These are phyloP conservation scores for Hippophae gyantsensis DNA, from an alignment of 306 rosid species.

Conservation along the genomic window DNA sequence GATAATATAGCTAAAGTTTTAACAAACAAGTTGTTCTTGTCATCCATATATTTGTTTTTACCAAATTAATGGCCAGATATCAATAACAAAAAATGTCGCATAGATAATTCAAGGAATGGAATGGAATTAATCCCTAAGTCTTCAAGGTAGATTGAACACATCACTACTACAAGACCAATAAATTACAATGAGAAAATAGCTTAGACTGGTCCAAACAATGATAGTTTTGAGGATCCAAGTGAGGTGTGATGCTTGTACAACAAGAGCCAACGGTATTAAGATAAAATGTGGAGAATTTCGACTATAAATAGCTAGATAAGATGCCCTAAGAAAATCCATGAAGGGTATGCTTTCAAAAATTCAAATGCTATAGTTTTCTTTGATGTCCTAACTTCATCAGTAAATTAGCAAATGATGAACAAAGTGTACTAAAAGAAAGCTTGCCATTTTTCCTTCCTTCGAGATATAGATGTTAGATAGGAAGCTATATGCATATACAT, in stretches of 20 bases:
- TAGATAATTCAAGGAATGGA: slow-evolving; percentile 49
- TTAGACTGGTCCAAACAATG: slow-evolving; percentile 40
- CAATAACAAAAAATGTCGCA: slow-evolving; percentile 57
- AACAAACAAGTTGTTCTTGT: slow-evolving; percentile 32
- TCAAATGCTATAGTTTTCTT: slow-evolving; percentile 85
- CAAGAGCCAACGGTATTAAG: slow-evolving; percentile 57
- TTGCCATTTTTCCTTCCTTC: slow-evolving; percentile 94
- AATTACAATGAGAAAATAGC: slow-evolving; percentile 54
- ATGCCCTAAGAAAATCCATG: slow-evolving; percentile 52
- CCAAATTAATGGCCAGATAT: slow-evolving; percentile 33
- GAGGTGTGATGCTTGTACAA: slow-evolving; percentile 36
- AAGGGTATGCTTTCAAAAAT: slow-evolving; percentile 46
- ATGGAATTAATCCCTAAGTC: slow-evolving; percentile 44
- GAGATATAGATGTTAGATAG: slow-evolving; percentile 84
- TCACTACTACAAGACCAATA: slow-evolving; percentile 56
- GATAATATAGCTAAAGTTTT: slow-evolving; percentile 57
- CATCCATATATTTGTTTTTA: slow-evolving; percentile 21
- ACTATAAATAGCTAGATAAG: slow-evolving; percentile 47
- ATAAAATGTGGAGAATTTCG: slow-evolving; percentile 46
- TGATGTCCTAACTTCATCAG: slow-evolving; percentile 68
- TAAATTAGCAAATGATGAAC: slow-evolving; percentile 61
- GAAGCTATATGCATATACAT: slow-evolving; percentile 70
- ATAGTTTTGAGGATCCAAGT: slow-evolving; percentile 46
- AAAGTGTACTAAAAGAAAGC: slow-evolving; percentile 87
- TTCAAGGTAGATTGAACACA: slow-evolving; percentile 24